Base-by-base conservation (phyloP, 2,329 filamentous ascomycete genomes). In the Alternaria hordeiaustralica region DNA sequence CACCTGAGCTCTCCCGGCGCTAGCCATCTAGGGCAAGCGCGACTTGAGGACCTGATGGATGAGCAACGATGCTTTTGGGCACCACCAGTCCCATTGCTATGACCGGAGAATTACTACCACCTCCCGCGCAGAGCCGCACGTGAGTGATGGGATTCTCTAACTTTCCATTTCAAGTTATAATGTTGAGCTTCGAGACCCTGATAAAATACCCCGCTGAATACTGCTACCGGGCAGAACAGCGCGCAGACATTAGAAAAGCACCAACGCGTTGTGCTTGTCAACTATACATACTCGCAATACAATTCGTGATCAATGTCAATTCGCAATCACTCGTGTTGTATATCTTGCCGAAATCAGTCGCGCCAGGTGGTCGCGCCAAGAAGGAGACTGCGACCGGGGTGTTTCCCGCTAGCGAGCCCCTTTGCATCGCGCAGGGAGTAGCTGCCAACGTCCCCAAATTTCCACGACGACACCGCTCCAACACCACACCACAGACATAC, bases 391-490 rank as follows among this genome's bases (percentile, higher is more conserved):
- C 73, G 70, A 73, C 76, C 73, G 66, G 75, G 75, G 74, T 67
- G 60, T 55, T 67, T 50, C 55, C 60, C 71, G 68, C 72, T 78
- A 78, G 76, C 75, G 78, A 80, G 75, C 78, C 78, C 78, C 77
- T 79, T 79, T 79, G 77, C 76, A 75, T 77, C 69, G 78, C 75
- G 73, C 73, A 72, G 74, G 71, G 72, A 77, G 75, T 71, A 70
- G 71, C 70, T 77, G 75, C 74, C 77, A 77, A 75, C 76, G 75
- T 77, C 78, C 75, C 71, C 71, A 78, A 80, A 80, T 78, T 79
- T 78, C 74, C 74, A 76, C 71, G 71, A 74, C 75, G 66, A 76
- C 77, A 74, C 68, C 61, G 61, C 61, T 60, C 50, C 70, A 71
- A 71, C 72, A 66, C 73, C 67, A 63, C 73, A 72, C 64, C 72